Evolutionary conservation across 495 filamentous ascomycete species (phyloP).

Genomic region (Xeromyces bisporus): DNA sequence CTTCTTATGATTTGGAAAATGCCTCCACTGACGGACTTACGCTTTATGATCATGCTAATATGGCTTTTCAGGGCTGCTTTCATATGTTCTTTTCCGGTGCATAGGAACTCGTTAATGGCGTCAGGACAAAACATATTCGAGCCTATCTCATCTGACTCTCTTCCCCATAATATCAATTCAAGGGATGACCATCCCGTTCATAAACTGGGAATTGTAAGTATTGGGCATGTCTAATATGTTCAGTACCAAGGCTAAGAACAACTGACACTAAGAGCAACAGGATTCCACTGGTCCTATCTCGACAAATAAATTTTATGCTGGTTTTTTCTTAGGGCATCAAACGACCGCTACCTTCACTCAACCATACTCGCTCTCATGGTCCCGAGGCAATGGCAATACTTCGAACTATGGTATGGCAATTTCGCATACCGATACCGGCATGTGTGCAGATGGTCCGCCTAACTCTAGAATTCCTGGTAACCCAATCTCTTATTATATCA

Average conservation of each 20-base stretch:
- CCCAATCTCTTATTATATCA: conserved; percentile 54
- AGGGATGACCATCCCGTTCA: conserved; percentile 36
- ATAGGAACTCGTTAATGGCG: conserved; percentile 2
- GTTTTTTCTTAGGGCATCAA: conserved; percentile 69
- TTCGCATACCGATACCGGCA: conserved; percentile 48
- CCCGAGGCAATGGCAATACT: conserved; percentile 46
- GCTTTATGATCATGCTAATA: conserved; percentile 23
- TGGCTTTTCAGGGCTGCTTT: conserved; percentile 17
- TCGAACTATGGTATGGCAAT: conserved; percentile 62
- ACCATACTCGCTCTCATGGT: conserved; percentile 72
- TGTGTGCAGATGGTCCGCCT: conserved; percentile 43
- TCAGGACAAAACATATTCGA: conserved; percentile 29
- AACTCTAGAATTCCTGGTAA: conserved; percentile 32
- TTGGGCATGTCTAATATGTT: conserved; percentile 2
- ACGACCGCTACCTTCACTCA: conserved; percentile 57
- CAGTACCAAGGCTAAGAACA: too few species aligned
- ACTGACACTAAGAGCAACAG: too few species aligned
- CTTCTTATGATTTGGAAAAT: too few species aligned
- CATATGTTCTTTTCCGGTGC: background rate
- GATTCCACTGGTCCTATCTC: conserved; percentile 40
- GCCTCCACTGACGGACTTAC: too few species aligned
- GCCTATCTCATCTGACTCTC: conserved; percentile 43
- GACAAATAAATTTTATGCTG: conserved; percentile 89
- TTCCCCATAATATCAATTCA: conserved; percentile 34
- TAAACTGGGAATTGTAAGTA: conserved; percentile 30